Evolutionary conservation across 139 green algal species (phyloP).

Genomic region (Tetraselmis striata): DNA sequence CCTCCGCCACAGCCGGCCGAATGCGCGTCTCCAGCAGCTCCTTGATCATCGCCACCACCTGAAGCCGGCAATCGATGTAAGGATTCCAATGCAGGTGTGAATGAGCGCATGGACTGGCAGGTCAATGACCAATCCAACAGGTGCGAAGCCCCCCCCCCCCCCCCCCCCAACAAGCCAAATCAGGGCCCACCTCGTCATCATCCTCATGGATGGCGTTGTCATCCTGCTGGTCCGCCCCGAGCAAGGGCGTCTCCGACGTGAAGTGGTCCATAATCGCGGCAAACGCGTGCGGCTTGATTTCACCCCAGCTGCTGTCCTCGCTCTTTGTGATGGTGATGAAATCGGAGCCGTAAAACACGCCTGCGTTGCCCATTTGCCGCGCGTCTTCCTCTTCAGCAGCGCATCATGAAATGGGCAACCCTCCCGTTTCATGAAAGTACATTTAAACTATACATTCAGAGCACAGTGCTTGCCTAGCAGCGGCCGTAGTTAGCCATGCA

Average conservation of each 20-base stretch:
- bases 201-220: conserved; percentile 64
- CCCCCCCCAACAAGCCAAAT: no score
- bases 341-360: conserved; percentile 92
- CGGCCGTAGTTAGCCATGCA: no score
- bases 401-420: no score
- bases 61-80: no score
- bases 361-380: no score
- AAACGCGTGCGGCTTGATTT: conserved; percentile 93
- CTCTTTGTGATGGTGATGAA: conserved; percentile 97
- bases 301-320: conserved; percentile 64
- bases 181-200: conserved; percentile 62
- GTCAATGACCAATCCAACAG: background rate
- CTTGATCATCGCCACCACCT: conserved; percentile 98
- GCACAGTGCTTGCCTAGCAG: no score
- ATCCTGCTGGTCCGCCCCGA: conserved; percentile 34
- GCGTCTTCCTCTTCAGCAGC: no score
- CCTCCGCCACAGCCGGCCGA: conserved; percentile 86
- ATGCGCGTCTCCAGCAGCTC: conserved; percentile 99
- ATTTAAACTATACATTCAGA: no score
- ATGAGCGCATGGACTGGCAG: background rate
- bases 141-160: no score
- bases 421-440: no score
- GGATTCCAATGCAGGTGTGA: background rate
- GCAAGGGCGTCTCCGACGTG: conserved; percentile 60
- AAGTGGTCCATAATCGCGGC: conserved; percentile 95